Conservation (phyloP, 306 rosid species). For the Castanospermum australe region DNA sequence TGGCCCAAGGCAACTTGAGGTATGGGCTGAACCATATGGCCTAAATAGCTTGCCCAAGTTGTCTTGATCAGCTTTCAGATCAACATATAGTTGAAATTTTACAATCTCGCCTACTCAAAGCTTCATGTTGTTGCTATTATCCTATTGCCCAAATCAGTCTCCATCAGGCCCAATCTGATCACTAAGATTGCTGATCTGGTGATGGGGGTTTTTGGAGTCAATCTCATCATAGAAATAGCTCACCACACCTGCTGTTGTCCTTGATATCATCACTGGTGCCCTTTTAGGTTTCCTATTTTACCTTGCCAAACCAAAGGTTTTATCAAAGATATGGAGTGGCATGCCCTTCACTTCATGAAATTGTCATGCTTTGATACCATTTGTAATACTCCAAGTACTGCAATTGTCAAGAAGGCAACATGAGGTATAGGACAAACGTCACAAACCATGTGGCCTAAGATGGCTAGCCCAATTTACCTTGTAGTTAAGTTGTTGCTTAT, state of each 20-base stretch:
- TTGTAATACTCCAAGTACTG: background rate
- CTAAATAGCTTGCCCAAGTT: background rate
- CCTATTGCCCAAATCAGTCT: no score
- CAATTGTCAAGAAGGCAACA: background rate
- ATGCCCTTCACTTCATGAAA: background rate
- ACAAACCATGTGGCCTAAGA: background rate
- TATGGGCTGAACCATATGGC: no score
- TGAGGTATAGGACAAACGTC: background rate
- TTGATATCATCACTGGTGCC: background rate
- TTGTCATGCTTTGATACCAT: background rate
- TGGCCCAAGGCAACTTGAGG: background rate
- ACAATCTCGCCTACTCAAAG: background rate
- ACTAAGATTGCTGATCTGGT: background rate
- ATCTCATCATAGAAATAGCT: background rate
- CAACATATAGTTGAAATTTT: background rate
- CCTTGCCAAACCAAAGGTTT: background rate
- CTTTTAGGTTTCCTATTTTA: background rate
- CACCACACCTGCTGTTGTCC: background rate
- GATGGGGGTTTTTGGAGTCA: background rate
- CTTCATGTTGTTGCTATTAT: background rate
- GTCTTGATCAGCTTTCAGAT: background rate
- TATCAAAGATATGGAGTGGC: background rate
- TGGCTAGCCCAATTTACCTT: background rate
- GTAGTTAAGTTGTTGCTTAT: background rate
- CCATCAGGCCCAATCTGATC: no score